Evolutionary conservation across 441 rosid species (phyloP).

Genomic region (Erodium trifolium): DNA sequence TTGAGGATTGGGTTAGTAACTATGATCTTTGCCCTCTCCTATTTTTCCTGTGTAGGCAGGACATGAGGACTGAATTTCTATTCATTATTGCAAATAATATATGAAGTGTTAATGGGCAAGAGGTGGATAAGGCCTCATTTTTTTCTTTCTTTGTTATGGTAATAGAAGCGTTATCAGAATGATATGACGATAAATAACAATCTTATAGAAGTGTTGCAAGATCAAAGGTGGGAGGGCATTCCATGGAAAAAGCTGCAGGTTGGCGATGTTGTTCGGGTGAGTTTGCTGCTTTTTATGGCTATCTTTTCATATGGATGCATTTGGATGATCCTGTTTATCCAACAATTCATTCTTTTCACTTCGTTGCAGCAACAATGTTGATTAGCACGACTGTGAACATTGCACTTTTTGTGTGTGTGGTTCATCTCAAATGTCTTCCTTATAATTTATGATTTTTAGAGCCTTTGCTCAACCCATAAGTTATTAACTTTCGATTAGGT

Average conservation of each 20-base stretch:
- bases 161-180: constrained; percentile 95
- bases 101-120: neutral
- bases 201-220: constrained; percentile 73
- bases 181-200: constrained; percentile 87
- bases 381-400: neutral
- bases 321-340: neutral
- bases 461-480: constrained; percentile 1
- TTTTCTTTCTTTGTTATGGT: constrained; percentile 19
- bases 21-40: neutral
- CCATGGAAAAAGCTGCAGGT: constrained; percentile 98
- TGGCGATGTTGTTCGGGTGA: constrained; percentile 89
- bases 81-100: neutral
- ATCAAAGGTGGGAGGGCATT: constrained; percentile 65
- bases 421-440: neutral
- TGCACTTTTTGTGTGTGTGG: neutral
- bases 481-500: neutral
- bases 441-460: neutral
- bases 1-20: constrained; percentile 93
- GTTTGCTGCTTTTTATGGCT: constrained; percentile 16
- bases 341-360: neutral
- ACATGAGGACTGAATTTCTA: constrained; percentile 14
- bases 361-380: constrained; percentile 2
- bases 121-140: neutral
- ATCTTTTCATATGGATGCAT: neutral
- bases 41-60: constrained; percentile 11